Percentiles rank a stretch among this genome's conserved stretches.
These are phyloP conservation scores for Phytopythium ostracodes DNA, from an alignment of 352 stramenopile species.

Conservation along the genomic window DNA sequence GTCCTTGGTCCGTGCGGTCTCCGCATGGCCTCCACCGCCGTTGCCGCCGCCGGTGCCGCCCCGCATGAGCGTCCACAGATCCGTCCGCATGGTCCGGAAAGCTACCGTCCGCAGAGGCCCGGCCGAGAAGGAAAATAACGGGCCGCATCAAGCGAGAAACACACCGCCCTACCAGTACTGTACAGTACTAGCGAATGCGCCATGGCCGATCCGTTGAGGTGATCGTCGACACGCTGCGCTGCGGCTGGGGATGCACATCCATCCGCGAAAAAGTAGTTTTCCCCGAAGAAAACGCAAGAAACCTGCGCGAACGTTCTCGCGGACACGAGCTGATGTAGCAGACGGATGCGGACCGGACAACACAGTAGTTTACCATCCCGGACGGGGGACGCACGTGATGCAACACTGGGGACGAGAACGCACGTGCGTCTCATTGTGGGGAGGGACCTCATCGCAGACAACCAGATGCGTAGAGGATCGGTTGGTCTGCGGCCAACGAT, in stretches of 20 bases:
- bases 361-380: background rate
- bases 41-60: background rate
- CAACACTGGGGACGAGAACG: too few relatives aligned
- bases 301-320: slow-evolving; percentile 2
- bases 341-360: background rate
- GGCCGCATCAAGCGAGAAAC: background rate
- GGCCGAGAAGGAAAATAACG: background rate
- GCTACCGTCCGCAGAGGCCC: background rate
- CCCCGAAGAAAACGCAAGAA: background rate
- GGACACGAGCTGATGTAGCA: background rate
- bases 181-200: background rate
- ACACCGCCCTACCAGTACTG: too few relatives aligned
- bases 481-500: background rate
- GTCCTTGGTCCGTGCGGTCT: background rate
- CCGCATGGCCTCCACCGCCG: background rate
- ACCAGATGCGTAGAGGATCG: background rate
- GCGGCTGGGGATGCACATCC: background rate
- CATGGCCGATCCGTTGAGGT: slow-evolving; percentile 1
- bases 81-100: slow-evolving; percentile 8
- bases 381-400: too few relatives aligned
- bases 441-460: too few relatives aligned
- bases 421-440: background rate
- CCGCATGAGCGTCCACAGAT: slow-evolving; percentile 8
- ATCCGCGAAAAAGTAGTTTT: background rate
- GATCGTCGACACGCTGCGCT: background rate